Conservation (phyloP, 371 early-diverging fungal species). For the Mortierella sp. region DNA sequence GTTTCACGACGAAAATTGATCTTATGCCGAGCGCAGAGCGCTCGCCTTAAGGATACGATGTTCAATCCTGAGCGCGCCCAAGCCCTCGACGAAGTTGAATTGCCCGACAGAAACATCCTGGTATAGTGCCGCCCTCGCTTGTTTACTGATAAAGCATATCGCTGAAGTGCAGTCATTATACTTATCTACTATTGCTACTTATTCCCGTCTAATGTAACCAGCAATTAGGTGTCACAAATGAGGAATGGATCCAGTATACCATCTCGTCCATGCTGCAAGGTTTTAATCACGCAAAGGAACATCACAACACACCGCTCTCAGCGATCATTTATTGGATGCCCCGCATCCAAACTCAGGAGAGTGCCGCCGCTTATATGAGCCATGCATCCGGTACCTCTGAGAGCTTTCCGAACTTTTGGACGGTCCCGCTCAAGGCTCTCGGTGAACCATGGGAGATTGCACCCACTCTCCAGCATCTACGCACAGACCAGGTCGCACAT, state of each 20-base stretch:
- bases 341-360: neutral
- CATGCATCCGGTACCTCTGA: neutral
- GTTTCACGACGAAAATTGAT: no score
- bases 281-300: neutral
- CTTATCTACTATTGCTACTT: no score
- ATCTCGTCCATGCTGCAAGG: neutral
- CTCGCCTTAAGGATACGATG: no score
- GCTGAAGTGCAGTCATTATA: no score
- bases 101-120: no score
- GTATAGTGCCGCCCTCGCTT: no score
- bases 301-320: conserved; percentile 12
- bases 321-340: conserved; percentile 35
- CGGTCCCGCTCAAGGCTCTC: conserved; percentile 5
- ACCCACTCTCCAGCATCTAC: conserved; percentile 2
- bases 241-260: neutral
- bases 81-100: no score
- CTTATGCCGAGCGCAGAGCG: no score
- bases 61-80: no score
- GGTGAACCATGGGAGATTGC: conserved; percentile 3
- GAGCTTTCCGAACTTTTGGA: conserved; percentile 3
- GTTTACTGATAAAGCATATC: no score
- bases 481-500: conserved; percentile 34
- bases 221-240: neutral
- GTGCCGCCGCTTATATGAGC: neutral
- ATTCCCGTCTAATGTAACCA: no score